A percentile compares a stretch with the other conserved stretches of the same genome.
These are phyloP conservation scores for Sporisorium reilianum DNA, from an alignment of 1,284 basidiomycete genomes.

Conservation along the genomic window DNA sequence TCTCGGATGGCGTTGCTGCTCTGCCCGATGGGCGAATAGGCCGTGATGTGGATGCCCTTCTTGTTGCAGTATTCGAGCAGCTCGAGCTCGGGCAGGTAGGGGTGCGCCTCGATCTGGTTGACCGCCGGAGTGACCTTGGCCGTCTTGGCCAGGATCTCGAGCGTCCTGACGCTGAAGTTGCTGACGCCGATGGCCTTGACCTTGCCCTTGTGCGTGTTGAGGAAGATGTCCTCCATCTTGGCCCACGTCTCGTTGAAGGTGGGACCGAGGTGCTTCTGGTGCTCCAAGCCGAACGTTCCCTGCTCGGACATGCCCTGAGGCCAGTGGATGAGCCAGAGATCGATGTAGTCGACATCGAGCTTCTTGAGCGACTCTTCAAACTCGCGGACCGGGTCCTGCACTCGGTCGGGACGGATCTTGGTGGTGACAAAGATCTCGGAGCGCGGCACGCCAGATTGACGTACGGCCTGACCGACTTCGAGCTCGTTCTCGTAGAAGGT, in stretches of 20 bases:
- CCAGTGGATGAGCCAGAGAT: slow-evolving; percentile 63
- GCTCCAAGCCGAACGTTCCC: slow-evolving; percentile 23
- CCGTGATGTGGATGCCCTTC: slow-evolving; percentile 80
- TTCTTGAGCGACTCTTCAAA: slow-evolving; percentile 78
- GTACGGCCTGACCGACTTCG: slow-evolving; percentile 83
- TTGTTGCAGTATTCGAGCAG: slow-evolving; percentile 77
- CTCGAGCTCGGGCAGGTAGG: slow-evolving; percentile 73
- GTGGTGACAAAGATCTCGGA: slow-evolving; percentile 86
- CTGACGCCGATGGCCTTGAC: slow-evolving; percentile 75
- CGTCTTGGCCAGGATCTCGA: slow-evolving; percentile 51
- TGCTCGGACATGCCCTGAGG: slow-evolving; percentile 35
- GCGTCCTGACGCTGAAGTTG: slow-evolving; percentile 57
- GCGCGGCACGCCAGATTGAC: slow-evolving; percentile 78
- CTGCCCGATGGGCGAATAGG: slow-evolving; percentile 86
- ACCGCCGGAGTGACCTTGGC: slow-evolving; percentile 57
- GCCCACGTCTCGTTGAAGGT: slow-evolving; percentile 59
- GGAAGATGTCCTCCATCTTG: slow-evolving; percentile 60
- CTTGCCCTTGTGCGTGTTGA: slow-evolving; percentile 59
- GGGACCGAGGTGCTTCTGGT: slow-evolving; percentile 44
- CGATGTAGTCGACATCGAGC: slow-evolving; percentile 79
- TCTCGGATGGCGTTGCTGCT: slow-evolving; percentile 79
- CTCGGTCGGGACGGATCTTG: slow-evolving; percentile 77
- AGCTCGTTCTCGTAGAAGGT: slow-evolving; percentile 77
- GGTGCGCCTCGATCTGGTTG: slow-evolving; percentile 62
- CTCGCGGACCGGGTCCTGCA: slow-evolving; percentile 70